phyloP scores from a whole-genome alignment of 257 asterid species.

The Misopates orontium region DNA sequence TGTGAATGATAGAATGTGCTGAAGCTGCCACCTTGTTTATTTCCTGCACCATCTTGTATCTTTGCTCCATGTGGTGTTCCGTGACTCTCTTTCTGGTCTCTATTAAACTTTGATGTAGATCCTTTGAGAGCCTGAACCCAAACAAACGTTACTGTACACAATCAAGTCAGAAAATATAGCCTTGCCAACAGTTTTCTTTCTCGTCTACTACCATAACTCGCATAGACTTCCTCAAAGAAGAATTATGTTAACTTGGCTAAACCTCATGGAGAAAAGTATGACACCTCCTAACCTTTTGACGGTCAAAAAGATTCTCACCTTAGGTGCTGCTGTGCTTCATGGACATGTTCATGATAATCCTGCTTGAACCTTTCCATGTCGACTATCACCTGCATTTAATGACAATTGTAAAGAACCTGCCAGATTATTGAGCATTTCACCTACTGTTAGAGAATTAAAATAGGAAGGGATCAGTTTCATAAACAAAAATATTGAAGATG shows the following conservation, averaged over 20 bases:
- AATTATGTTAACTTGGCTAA: not conserved
- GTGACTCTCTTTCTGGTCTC: slow-evolving; percentile 49
- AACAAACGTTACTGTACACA: slow-evolving; percentile 4
- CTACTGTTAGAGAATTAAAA: slow-evolving; percentile 1
- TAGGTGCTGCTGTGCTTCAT: slow-evolving; percentile 62
- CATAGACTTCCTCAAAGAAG: not conserved
- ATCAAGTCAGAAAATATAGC: slow-evolving; percentile 12
- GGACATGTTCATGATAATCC: slow-evolving; percentile 56
- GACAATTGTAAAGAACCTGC: slow-evolving; percentile 25
- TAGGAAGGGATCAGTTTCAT: not conserved
- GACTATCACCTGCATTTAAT: slow-evolving; percentile 70
- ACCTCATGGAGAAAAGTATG: not conserved
- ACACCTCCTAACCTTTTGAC: slow-evolving; percentile 10
- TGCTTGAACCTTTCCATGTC: slow-evolving; percentile 98
- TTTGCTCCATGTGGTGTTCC: slow-evolving; percentile 54
- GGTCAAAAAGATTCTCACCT: slow-evolving; percentile 50
- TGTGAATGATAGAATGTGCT: slow-evolving; percentile 82
- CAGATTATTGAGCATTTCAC: slow-evolving; percentile 10
- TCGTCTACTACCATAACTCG: not conserved
- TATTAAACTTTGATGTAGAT: slow-evolving; percentile 57
- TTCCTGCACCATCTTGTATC: slow-evolving; percentile 60
- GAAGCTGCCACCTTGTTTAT: slow-evolving; percentile 62
- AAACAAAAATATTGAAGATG: slow-evolving; percentile 14
- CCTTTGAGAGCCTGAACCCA: slow-evolving; percentile 63
- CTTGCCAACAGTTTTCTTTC: no score